A percentile compares a stretch with the other conserved stretches of the same genome.
These are phyloP conservation scores for Dothistroma pini DNA, from an alignment of 2,329 filamentous ascomycete species.

Conservation along the genomic window DNA sequence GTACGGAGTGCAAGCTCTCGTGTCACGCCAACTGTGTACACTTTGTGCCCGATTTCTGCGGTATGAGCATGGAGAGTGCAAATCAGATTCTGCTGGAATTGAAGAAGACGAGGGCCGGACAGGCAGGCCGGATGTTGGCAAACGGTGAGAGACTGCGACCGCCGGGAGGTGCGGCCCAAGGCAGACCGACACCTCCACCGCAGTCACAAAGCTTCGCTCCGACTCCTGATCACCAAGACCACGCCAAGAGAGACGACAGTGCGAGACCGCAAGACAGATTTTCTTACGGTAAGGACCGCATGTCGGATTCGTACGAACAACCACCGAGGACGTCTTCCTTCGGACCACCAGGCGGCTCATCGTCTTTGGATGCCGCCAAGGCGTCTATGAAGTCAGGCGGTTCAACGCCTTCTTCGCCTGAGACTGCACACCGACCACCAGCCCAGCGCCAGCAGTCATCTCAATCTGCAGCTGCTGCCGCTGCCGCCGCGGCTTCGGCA, in stretches of 20 bases:
- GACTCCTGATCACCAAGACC: conserved; percentile 37
- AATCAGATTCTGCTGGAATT: conserved; percentile 91
- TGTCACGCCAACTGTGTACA: conserved; percentile 90
- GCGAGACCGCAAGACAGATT: conserved; percentile 38
- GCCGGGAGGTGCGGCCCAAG: conserved; percentile 32
- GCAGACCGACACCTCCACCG: conserved; percentile 44
- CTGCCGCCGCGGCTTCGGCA: conserved; percentile 41
- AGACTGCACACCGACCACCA: conserved; percentile 46
- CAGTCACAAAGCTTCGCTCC: conserved; percentile 38
- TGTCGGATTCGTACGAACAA: conserved; percentile 36
- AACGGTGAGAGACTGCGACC: conserved; percentile 56
- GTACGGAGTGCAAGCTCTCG: conserved; percentile 88
- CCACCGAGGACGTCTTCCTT: conserved; percentile 41
- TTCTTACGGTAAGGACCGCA: conserved; percentile 48
- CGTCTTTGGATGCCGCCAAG: conserved; percentile 43
- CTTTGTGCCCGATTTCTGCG: conserved; percentile 96
- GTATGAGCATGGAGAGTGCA: conserved; percentile 97
- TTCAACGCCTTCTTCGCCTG: conserved; percentile 43
- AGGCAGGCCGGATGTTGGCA: conserved; percentile 38
- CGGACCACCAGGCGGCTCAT: conserved; percentile 38
- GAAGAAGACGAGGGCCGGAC: conserved; percentile 61
- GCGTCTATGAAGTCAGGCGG: conserved; percentile 40
- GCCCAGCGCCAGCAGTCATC: conserved; percentile 50
- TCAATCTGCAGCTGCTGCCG: conserved; percentile 46
- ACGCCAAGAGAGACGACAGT: conserved; percentile 23